Base-by-base conservation (phyloP, 2,329 filamentous ascomycete species). In the Venturia pyrina region DNA sequence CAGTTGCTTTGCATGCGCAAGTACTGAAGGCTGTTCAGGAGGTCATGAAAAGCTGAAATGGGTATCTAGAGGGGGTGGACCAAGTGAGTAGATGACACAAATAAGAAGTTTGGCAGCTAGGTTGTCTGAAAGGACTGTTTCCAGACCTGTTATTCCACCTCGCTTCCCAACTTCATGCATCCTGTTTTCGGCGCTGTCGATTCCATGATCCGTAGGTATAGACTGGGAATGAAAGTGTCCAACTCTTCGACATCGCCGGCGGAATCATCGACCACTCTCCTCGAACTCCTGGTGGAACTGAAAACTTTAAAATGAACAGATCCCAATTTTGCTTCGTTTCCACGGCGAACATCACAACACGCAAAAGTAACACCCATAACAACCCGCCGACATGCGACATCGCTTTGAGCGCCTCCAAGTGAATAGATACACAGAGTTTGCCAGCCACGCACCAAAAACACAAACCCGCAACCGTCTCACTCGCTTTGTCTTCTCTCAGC, bases 1-100 rank as follows among this genome's bases (percentile, higher is more conserved):
- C 75, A 48, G 69, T 70, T n/a, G 73, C 71, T 4, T 71, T 78
- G 24, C 77, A 79, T 70, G 60, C 40, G 65, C 40, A 53, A 21
- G 66, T 71, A 1, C 56, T 70, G 40, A 61, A 68, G 43, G 56
- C 43, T 17, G 66, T 66, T 7, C 28, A 63, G 56, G 59, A 63
- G 15, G 63, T 59, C 37, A 40, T 64, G 60, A 5, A 62, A 44
- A 7, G 60, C 19, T 34, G 19, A 62, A 17, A 50, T n/a, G 6
- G 19, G 7, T 50, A 50, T 21, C 46, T 40, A 40, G 37, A 40
- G 37, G 37, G 7, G 37, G 28, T 28, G 28, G 28, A 28, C 28
- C 28, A 28, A 28, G 28, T 28, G 28, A 28, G 28, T 28, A 28
- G 28, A 28, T 28, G 28, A 28, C 28, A 28, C 28, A 28, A 28